phyloP scores from a whole-genome alignment of 2,329 filamentous ascomycete genomes.

The Thielaviopsis populi region DNA sequence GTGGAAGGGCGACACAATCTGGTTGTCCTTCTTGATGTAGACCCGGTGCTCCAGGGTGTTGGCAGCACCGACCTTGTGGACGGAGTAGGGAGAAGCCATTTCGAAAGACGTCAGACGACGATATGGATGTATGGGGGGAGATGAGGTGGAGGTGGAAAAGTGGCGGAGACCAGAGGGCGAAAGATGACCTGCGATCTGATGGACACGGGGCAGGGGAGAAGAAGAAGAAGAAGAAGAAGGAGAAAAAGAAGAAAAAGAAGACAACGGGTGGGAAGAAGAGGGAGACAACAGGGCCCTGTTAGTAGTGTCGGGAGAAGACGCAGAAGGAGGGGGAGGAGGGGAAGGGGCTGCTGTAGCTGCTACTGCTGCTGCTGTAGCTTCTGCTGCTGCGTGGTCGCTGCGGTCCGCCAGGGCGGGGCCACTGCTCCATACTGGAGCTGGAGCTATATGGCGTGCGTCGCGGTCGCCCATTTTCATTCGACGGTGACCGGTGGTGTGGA shows the following conservation, averaged over 20 bases:
- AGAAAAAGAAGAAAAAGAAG: conserved; percentile 4
- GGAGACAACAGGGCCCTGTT: conserved; percentile 3
- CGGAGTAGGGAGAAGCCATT: conserved; percentile 53
- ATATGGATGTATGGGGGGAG: conserved; percentile 15
- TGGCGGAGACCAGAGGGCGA: conserved; percentile 2
- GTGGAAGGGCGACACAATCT: conserved; percentile 89
- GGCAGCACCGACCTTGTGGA: conserved; percentile 76
- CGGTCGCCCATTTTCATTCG: conserved; percentile 6
- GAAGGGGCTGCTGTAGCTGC: conserved; percentile 12
- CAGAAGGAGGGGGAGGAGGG: conserved; percentile 6
- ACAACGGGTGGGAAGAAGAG: conserved; percentile 1
- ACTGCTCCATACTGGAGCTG: background rate
- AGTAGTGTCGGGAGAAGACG: background rate
- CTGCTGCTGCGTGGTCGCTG: background rate
- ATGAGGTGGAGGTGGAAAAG: background rate
- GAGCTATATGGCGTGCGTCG: conserved; percentile 12
- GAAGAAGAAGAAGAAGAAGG: conserved; percentile 13
- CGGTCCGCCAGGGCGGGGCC: background rate
- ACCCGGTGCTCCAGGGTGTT: conserved; percentile 95
- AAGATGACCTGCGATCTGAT: conserved; percentile 16
- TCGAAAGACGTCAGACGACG: conserved; percentile 23
- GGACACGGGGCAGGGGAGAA: conserved; percentile 14
- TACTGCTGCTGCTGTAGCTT: background rate
- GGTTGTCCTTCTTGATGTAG: conserved; percentile 95
- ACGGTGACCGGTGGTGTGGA: conserved; percentile 6